These are phyloP conservation scores for Colletotrichum sublineola DNA, from an alignment of 2,329 filamentous ascomycete species.

Conservation along the genomic window DNA sequence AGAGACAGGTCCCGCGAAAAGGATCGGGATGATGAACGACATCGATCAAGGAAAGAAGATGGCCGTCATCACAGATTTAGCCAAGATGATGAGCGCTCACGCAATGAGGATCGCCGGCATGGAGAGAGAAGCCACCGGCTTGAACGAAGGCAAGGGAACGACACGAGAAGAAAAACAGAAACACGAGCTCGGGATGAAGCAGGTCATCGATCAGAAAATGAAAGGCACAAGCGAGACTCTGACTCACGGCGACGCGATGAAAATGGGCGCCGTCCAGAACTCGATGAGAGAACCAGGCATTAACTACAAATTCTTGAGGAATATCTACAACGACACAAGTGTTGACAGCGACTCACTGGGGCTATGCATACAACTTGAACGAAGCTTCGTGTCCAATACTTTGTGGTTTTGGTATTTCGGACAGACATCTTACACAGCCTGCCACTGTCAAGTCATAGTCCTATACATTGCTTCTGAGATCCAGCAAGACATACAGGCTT, in stretches of 20 bases:
- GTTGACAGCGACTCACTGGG: neutral
- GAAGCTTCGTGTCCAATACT: no score
- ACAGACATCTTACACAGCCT: constrained; percentile 22
- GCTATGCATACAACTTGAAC: neutral
- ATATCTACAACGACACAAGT: neutral
- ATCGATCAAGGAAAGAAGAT: neutral
- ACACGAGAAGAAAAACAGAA: neutral
- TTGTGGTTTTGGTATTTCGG: neutral
- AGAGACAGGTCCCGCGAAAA: constrained; percentile 4
- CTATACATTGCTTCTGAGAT: constrained; percentile 48
- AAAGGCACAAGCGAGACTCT: constrained; percentile 9
- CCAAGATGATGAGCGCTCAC: neutral
- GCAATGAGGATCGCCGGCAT: neutral
- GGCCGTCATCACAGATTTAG: neutral
- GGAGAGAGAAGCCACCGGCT: neutral
- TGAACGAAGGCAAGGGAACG: neutral
- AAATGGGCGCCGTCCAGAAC: neutral
- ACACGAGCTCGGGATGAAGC: neutral
- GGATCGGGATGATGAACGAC: neutral
- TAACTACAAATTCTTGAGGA: neutral
- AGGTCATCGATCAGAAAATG: neutral
- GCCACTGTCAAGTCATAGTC: constrained; percentile 35
- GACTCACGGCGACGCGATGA: neutral
- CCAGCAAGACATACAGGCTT: constrained; percentile 48
- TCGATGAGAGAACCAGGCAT: neutral